Conservation (phyloP, 352 stramenopile genomes). For the Globisporangium heterothallicum region DNA sequence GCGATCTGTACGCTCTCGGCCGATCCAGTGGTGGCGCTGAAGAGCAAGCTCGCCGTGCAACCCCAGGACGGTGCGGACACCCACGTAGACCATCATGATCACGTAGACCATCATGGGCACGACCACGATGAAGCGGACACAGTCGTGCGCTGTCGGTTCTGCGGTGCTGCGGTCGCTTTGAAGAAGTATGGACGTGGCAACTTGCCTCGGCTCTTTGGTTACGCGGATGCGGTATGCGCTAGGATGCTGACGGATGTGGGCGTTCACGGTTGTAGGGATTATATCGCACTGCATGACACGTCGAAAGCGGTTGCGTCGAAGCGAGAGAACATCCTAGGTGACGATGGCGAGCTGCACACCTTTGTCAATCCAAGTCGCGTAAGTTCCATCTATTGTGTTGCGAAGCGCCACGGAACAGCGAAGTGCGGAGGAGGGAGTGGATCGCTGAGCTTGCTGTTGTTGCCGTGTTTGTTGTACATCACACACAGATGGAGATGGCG, state of each 20-base stretch:
- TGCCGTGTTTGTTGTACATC: neutral
- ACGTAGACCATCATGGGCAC: slow-evolving; percentile 14
- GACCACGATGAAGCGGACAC: slow-evolving; percentile 17
- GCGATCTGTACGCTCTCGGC: neutral
- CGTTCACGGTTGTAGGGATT: slow-evolving; percentile 41
- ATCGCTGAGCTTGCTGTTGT: neutral
- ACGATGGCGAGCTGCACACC: slow-evolving; percentile 56
- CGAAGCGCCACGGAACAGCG: neutral
- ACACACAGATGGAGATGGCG: slow-evolving; percentile 64
- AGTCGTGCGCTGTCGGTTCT: slow-evolving; percentile 71
- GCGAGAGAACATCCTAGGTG: slow-evolving; percentile 41
- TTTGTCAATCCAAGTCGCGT: slow-evolving; percentile 75
- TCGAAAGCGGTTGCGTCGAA: slow-evolving; percentile 62
- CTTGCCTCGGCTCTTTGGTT: no score
- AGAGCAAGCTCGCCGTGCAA: neutral
- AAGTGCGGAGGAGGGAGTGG: no score
- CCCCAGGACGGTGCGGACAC: neutral
- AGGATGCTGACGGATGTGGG: neutral
- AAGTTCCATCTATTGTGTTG: slow-evolving; percentile 4
- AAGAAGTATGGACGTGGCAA: slow-evolving; percentile 73
- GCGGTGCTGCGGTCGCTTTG: slow-evolving; percentile 55
- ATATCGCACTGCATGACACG: slow-evolving; percentile 63
- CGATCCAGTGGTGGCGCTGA: neutral
- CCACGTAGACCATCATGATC: neutral
- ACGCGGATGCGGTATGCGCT: no score